Evolutionary conservation across 768 basidiomycete species (phyloP), one percentile per base, ranked within the genome.

Genomic region (Mrakia blollopis): DNA sequence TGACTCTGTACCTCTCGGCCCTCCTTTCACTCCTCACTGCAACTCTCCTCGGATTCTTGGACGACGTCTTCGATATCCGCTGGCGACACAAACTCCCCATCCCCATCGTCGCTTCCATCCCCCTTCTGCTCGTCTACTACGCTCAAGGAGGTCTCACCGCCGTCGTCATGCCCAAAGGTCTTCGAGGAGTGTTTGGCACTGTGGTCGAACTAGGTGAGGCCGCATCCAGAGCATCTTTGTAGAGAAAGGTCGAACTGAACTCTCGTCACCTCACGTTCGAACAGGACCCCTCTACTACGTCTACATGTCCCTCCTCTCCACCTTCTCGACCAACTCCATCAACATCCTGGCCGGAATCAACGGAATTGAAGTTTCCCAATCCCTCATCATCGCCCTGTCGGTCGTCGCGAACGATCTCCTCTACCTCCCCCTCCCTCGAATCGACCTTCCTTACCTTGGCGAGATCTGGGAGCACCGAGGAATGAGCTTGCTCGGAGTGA

Each of bases 301-400:
- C 73, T 99, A 98, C 85, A 98, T 99, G 92, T 89, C 93, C 7
- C 85, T 98, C 41, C 86, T 99, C 25, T 98, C 95, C 44, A 98
- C 94, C 0, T 99, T 98, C 83, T 89, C 92, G 74, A 98, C 96
- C 25, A 99, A 99, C 85, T 92, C 92, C 83, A 97, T 98, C 87
- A 99, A 99, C 84, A 98, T 99, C 80, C 89, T 98, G 25, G 97
- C 97, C 16, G 97, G 96, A 13, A 92, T 98, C 80, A 98, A 99
- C 82, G 97, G 96, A 16, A 90, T 96, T 7, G 97, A 99, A 86
- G 93, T 92, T 79, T 88, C 90, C 78, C 97, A 99, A 84, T 92
- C 95, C 0, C 85, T 97, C 65, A 89, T 98, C 78, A 98, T 99
- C 79, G 92, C 93, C 4, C 78, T 93, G 14, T 97, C 94, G 0